Evolutionary conservation across 2,329 filamentous ascomycete species (phyloP).

Genomic region (Hypoxylon rubiginosum): DNA sequence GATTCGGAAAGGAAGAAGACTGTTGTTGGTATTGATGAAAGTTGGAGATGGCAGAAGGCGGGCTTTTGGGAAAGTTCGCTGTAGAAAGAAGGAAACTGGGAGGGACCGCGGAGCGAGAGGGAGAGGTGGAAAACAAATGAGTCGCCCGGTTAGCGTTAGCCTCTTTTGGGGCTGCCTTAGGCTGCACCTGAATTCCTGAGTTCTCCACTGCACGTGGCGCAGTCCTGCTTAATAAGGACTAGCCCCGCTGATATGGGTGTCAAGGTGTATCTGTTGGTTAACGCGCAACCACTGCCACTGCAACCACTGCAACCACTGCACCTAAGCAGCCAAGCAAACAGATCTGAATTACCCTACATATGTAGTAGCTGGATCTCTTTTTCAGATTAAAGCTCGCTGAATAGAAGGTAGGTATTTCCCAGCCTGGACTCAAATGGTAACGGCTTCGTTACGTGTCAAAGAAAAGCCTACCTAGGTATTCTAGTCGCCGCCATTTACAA

Average conservation of each 20-base stretch:
- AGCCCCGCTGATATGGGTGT: background rate
- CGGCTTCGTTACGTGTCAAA: too few relatives aligned
- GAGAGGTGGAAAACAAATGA: conserved; percentile 37
- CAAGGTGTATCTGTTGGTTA: background rate
- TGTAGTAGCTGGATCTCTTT: too few relatives aligned
- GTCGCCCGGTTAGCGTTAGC: conserved; percentile 18
- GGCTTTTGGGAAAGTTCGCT: conserved; percentile 23
- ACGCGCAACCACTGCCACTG: background rate
- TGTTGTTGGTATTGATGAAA: conserved; percentile 25
- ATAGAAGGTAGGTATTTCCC: too few relatives aligned
- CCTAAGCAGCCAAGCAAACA: too few relatives aligned
- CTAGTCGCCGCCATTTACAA: background rate
- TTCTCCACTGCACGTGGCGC: conserved; percentile 19
- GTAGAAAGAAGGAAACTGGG: conserved; percentile 21
- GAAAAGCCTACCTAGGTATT: too few relatives aligned
- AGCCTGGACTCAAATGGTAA: too few relatives aligned
- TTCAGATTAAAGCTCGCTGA: too few relatives aligned
- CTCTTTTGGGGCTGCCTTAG: background rate
- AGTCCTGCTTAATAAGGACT: background rate
- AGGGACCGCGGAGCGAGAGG: conserved; percentile 26
- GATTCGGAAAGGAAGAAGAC: conserved; percentile 38
- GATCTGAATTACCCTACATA: too few relatives aligned
- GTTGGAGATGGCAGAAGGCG: conserved; percentile 22
- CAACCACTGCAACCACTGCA: too few relatives aligned
- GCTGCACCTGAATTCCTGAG: background rate